These are phyloP conservation scores for Drechslerella dactyloides DNA, from an alignment of 2,329 filamentous ascomycete genomes.

Conservation along the genomic window DNA sequence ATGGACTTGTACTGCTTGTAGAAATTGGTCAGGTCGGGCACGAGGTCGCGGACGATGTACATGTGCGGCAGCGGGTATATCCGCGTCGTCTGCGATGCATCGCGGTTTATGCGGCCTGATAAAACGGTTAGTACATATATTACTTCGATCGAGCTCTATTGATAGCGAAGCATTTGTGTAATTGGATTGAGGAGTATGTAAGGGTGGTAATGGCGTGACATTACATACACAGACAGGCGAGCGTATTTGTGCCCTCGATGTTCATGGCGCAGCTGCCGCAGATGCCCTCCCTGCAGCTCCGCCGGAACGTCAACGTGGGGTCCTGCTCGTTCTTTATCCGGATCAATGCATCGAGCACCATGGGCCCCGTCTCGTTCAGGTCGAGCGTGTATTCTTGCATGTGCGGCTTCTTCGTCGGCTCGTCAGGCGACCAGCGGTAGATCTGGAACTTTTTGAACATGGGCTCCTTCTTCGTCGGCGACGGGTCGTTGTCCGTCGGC, in stretches of 20 bases:
- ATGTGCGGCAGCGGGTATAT: conserved; percentile 98
- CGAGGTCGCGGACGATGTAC: conserved; percentile 98
- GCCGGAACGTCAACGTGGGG: conserved; percentile 91
- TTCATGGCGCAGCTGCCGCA: conserved; percentile 99
- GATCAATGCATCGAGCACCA: conserved; percentile 96
- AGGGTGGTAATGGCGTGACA: conserved; percentile 5
- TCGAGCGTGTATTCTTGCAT: conserved; percentile 97
- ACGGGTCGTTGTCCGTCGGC: conserved; percentile 65
- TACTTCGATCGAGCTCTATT: no score
- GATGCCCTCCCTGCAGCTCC: conserved; percentile 97
- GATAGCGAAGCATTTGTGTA: no score
- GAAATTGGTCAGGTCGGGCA: conserved; percentile 96
- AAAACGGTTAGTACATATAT: conserved; percentile 20
- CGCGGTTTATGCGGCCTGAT: conserved; percentile 87
- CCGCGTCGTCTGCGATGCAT: conserved; percentile 79
- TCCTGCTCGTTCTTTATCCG: conserved; percentile 99
- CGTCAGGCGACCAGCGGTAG: conserved; percentile 98
- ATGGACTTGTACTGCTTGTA: conserved; percentile 99
- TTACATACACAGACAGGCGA: conserved; percentile 91
- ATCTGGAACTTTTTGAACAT: conserved; percentile 94
- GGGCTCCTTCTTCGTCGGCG: conserved; percentile 61
- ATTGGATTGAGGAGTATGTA: no score
- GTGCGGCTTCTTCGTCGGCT: conserved; percentile 85
- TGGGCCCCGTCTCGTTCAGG: conserved; percentile 97
- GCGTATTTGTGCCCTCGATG: conserved; percentile 97